These are phyloP conservation scores for Inga oerstediana DNA, from an alignment of 306 rosid species.

Conservation along the genomic window DNA sequence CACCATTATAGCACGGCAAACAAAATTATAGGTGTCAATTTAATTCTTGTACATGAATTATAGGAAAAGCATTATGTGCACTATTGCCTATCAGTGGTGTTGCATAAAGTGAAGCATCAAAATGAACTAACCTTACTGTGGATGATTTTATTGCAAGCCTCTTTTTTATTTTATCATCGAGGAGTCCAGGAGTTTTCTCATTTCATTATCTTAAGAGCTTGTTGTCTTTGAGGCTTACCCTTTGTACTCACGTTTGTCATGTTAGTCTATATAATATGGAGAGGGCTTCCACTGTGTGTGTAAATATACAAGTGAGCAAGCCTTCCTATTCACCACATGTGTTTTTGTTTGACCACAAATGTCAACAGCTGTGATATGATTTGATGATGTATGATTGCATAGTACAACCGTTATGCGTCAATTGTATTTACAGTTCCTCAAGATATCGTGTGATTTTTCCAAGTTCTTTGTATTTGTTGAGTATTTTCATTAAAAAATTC, in stretches of 20 bases:
- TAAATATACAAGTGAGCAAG: neutral
- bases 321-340: neutral
- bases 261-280: neutral
- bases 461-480: conserved; percentile 14
- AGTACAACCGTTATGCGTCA: conserved; percentile 3
- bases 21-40: too few species aligned
- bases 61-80: neutral
- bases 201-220: neutral
- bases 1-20: too few species aligned
- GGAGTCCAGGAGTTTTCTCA: neutral
- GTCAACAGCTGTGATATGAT: neutral
- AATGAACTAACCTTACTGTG: too few species aligned
- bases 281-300: neutral
- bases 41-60: neutral
- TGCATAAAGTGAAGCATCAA: neutral
- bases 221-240: neutral
- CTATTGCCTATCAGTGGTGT: neutral
- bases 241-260: neutral
- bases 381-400: neutral
- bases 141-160: neutral
- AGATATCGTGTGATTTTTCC: conserved; percentile 4
- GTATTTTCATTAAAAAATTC: conserved; percentile 27
- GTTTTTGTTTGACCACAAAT: neutral
- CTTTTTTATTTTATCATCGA: neutral
- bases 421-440: neutral